phyloP scores from a whole-genome alignment of 2,329 filamentous ascomycete species.

The Phialocephala subalpina region DNA sequence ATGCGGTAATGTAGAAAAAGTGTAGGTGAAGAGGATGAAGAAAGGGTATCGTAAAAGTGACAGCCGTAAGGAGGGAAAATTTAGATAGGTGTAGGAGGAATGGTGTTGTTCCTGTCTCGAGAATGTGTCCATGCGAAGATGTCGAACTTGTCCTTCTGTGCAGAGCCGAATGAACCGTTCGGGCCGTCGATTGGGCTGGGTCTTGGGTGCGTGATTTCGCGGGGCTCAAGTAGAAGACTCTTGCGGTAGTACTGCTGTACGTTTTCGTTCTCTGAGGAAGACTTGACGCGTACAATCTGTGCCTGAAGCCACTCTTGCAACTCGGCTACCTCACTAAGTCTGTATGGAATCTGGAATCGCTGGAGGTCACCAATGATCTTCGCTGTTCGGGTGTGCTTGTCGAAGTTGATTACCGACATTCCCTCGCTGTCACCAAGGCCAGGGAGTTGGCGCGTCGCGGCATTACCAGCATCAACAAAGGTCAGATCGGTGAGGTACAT shows the following conservation, averaged over 20 bases:
- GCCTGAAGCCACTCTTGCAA: constrained; percentile 92
- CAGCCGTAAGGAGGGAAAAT: constrained; percentile 20
- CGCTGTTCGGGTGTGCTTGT: constrained; percentile 93
- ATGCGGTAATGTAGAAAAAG: constrained; percentile 18
- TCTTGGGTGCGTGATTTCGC: constrained; percentile 46
- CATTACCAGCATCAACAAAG: constrained; percentile 95
- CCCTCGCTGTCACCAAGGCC: constrained; percentile 63
- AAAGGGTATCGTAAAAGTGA: constrained; percentile 25
- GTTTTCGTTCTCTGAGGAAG: constrained; percentile 62
- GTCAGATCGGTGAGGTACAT: constrained; percentile 97
- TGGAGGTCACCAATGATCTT: constrained; percentile 97
- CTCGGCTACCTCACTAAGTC: constrained; percentile 82
- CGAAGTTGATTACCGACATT: constrained; percentile 92
- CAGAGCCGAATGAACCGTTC: constrained; percentile 35
- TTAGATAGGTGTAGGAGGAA: constrained; percentile 18
- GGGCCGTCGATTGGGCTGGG: constrained; percentile 41
- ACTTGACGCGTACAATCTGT: constrained; percentile 76
- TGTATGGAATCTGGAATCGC: constrained; percentile 93
- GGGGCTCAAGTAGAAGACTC: constrained; percentile 71
- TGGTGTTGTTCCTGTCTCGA: constrained; percentile 36
- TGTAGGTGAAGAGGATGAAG: constrained; percentile 14
- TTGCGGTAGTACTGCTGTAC: constrained; percentile 73
- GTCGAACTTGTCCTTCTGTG: constrained; percentile 58
- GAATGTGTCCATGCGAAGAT: constrained; percentile 58
- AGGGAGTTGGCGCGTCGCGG: constrained; percentile 79